phyloP scores from a whole-genome alignment of 139 green algal genomes.

The Closterium sp. region DNA sequence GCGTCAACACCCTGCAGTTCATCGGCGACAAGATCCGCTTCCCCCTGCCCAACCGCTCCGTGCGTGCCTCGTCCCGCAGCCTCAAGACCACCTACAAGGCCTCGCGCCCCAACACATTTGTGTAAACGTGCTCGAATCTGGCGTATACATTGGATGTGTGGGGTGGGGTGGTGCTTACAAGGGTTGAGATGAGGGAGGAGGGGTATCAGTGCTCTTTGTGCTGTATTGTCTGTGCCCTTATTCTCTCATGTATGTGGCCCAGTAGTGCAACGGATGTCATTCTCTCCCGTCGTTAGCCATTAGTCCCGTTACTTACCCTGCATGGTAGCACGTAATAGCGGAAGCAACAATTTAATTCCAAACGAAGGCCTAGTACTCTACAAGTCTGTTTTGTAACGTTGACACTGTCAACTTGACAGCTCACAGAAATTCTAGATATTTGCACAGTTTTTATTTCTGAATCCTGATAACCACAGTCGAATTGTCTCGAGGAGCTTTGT shows the following conservation, averaged over 20 bases:
- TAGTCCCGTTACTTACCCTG: too few relatives aligned
- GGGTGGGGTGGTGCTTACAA: neutral
- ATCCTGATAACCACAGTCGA: too few relatives aligned
- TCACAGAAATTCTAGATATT: too few relatives aligned
- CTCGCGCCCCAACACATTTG: slow-evolving; percentile 22
- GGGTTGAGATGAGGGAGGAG: neutral
- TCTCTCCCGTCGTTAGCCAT: too few relatives aligned
- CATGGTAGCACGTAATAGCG: too few relatives aligned
- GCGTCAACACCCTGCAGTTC: slow-evolving; percentile 90
- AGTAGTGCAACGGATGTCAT: neutral
- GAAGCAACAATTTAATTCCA: too few relatives aligned
- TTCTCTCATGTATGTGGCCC: neutral
- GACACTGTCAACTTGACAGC: too few relatives aligned
- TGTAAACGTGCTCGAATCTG: slow-evolving; percentile 3
- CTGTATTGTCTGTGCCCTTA: too few relatives aligned
- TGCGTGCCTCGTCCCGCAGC: slow-evolving; percentile 31
- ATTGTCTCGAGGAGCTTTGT: too few relatives aligned
- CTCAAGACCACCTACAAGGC: slow-evolving; percentile 54
- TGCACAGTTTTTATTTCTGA: too few relatives aligned
- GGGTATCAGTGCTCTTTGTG: neutral
- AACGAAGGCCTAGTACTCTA: too few relatives aligned
- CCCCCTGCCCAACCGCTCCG: slow-evolving; percentile 27
- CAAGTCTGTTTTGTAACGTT: too few relatives aligned
- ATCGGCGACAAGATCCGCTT: slow-evolving; percentile 69
- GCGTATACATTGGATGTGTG: neutral